Percentiles rank a stretch among this genome's conserved stretches.
Conservation (phyloP, 306 rosid genomes). For the Quercus aquifolioides region DNA sequence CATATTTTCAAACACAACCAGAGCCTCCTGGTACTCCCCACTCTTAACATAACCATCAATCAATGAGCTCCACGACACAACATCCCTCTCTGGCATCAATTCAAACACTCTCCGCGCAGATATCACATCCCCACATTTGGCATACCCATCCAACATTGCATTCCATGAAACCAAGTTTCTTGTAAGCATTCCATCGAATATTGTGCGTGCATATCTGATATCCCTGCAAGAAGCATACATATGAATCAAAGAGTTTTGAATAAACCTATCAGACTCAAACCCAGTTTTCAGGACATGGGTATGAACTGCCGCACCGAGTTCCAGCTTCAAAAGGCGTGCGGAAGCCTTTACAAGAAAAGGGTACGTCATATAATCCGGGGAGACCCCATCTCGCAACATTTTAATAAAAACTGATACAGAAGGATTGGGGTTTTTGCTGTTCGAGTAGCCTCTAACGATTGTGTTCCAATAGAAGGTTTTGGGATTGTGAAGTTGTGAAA, state of each 20-base stretch:
- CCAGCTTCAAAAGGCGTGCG: constrained; percentile 46
- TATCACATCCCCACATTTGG: constrained; percentile 58
- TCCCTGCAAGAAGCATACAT: constrained; percentile 64
- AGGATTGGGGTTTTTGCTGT: constrained; percentile 51
- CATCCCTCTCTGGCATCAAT: constrained; percentile 56
- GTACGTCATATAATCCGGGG: constrained; percentile 67
- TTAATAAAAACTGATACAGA: constrained; percentile 45
- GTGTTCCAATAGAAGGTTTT: constrained; percentile 56
- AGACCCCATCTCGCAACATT: constrained; percentile 56
- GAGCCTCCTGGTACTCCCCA: constrained; percentile 55
- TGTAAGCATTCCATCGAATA: constrained; percentile 43
- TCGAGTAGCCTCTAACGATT: constrained; percentile 60
- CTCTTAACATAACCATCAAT: constrained; percentile 68
- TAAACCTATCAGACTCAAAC: constrained; percentile 50
- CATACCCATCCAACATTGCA: constrained; percentile 76
- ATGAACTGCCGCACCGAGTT: constrained; percentile 60
- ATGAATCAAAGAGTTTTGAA: constrained; percentile 67
- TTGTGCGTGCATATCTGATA: constrained; percentile 44
- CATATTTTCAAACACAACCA: constrained; percentile 59
- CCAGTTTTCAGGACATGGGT: constrained; percentile 53
- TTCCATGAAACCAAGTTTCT: constrained; percentile 76
- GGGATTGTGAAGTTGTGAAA: constrained; percentile 54
- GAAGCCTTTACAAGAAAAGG: constrained; percentile 79
- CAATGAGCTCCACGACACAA: constrained; percentile 78
- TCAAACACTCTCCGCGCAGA: constrained; percentile 56